Percentiles rank a stretch among this genome's conserved stretches.
These are phyloP conservation scores for Tricholoma hemisulphureum DNA, from an alignment of 768 basidiomycete genomes.

Conservation along the genomic window DNA sequence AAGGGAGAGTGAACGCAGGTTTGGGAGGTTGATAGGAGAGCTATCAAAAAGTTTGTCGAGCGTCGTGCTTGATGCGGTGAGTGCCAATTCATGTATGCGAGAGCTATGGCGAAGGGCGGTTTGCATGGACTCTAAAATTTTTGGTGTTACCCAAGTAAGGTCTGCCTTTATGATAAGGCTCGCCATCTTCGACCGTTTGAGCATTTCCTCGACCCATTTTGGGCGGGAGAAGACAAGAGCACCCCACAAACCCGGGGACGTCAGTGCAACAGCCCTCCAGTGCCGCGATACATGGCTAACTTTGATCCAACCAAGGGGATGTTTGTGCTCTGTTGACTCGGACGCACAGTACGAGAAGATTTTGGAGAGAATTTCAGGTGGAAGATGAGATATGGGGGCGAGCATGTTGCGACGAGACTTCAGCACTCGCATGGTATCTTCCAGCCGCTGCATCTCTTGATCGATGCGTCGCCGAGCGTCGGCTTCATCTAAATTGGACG, in stretches of 20 bases:
- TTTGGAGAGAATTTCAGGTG: constrained; percentile 40
- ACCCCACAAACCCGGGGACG: constrained; percentile 42
- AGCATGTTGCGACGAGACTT: constrained; percentile 37
- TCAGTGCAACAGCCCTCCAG: constrained; percentile 45
- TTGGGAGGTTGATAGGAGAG: constrained; percentile 27
- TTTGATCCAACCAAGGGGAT: constrained; percentile 32
- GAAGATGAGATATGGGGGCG: constrained; percentile 38
- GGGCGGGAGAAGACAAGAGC: constrained; percentile 31
- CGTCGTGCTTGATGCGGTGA: constrained; percentile 23
- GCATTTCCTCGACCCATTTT: constrained; percentile 41
- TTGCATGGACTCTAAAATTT: constrained; percentile 26
- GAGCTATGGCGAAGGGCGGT: constrained; percentile 30
- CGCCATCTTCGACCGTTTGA: constrained; percentile 44
- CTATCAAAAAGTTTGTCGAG: constrained; percentile 26
- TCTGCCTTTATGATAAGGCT: constrained; percentile 30
- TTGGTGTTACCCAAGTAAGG: constrained; percentile 25
- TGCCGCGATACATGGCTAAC: constrained; percentile 40
- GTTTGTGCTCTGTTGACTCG: constrained; percentile 5
- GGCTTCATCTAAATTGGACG: constrained; percentile 11
- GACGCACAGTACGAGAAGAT: constrained; percentile 34
- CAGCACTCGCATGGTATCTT: constrained; percentile 32
- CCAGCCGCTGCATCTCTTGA: constrained; percentile 32
- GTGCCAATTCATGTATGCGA: constrained; percentile 33
- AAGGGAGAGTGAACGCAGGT: constrained; percentile 31
- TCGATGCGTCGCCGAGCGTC: constrained; percentile 35